phyloP scores from a whole-genome alignment of 2,329 filamentous ascomycete genomes.

The Scopulariopsis brevicaulis region DNA sequence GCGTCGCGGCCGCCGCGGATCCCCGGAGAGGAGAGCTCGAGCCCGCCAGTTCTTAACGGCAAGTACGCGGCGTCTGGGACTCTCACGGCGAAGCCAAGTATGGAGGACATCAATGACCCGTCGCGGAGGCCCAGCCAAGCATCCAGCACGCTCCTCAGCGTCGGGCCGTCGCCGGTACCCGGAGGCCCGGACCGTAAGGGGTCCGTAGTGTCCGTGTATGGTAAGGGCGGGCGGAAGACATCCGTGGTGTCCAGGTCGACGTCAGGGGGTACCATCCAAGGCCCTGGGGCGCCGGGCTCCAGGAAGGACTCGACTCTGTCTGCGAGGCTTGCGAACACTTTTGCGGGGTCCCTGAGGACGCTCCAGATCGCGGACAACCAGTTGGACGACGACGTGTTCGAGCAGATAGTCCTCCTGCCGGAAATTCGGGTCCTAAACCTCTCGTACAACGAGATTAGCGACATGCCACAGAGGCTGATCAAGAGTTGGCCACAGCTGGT shows the following conservation, averaged over 20 bases:
- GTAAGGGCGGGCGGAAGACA: constrained; percentile 71
- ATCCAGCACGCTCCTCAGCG: constrained; percentile 64
- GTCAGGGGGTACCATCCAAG: constrained; percentile 30
- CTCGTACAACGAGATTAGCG: constrained; percentile 82
- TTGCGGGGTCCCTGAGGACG: constrained; percentile 74
- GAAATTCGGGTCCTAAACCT: constrained; percentile 85
- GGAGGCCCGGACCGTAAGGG: constrained; percentile 58
- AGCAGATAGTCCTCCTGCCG: constrained; percentile 70
- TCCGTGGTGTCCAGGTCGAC: constrained; percentile 64
- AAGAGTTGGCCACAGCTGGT: constrained; percentile 82
- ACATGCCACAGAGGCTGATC: constrained; percentile 81
- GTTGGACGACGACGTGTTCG: constrained; percentile 88
- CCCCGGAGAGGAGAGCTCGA: constrained; percentile 33
- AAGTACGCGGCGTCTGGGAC: constrained; percentile 27
- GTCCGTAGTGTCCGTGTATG: constrained; percentile 72
- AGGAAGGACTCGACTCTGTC: constrained; percentile 88
- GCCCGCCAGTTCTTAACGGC: constrained; percentile 17
- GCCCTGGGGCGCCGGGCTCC: constrained; percentile 39
- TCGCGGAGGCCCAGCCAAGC: constrained; percentile 72
- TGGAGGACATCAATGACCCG: constrained; percentile 61
- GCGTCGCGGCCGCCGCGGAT: constrained; percentile 56
- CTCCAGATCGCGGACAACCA: constrained; percentile 89
- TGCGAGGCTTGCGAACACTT: constrained; percentile 70
- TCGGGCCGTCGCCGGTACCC: constrained; percentile 60
- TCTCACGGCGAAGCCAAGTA: constrained; percentile 53